These are phyloP conservation scores for Termitomyces heimii DNA, from an alignment of 768 basidiomycete genomes.

Conservation along the genomic window DNA sequence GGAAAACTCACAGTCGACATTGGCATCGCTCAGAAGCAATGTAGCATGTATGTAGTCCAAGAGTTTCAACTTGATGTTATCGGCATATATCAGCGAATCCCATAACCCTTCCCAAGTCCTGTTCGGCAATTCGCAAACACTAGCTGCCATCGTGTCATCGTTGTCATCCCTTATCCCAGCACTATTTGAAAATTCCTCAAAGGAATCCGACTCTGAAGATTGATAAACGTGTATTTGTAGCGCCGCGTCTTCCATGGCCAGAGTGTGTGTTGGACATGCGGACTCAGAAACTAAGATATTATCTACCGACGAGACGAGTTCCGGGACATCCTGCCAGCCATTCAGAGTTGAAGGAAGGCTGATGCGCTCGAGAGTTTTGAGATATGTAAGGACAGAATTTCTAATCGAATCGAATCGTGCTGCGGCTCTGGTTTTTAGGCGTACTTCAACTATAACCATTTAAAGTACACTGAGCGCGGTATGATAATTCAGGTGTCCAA, in stretches of 20 bases:
- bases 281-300: constrained; percentile 70
- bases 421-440: constrained; percentile 61
- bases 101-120: constrained; percentile 85
- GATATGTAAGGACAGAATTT: constrained; percentile 50
- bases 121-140: constrained; percentile 84
- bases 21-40: constrained; percentile 83
- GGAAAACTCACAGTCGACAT: constrained; percentile 65
- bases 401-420: constrained; percentile 74
- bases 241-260: constrained; percentile 50
- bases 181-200: constrained; percentile 69
- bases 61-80: constrained; percentile 79
- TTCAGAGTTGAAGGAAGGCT: constrained; percentile 63
- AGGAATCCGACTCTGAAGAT: constrained; percentile 57
- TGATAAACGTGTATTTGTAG: constrained; percentile 90
- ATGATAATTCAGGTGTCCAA: not conserved
- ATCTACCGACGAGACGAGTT: constrained; percentile 72
- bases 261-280: constrained; percentile 45
- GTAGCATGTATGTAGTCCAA: constrained; percentile 96
- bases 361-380: constrained; percentile 57
- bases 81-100: constrained; percentile 84
- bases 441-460: constrained; percentile 69
- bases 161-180: constrained; percentile 52
- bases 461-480: not conserved
- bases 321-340: constrained; percentile 76
- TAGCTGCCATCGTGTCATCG: constrained; percentile 81